Conservation (phyloP, 2,329 filamentous ascomycete genomes). For the Colletotrichum incanum region DNA sequence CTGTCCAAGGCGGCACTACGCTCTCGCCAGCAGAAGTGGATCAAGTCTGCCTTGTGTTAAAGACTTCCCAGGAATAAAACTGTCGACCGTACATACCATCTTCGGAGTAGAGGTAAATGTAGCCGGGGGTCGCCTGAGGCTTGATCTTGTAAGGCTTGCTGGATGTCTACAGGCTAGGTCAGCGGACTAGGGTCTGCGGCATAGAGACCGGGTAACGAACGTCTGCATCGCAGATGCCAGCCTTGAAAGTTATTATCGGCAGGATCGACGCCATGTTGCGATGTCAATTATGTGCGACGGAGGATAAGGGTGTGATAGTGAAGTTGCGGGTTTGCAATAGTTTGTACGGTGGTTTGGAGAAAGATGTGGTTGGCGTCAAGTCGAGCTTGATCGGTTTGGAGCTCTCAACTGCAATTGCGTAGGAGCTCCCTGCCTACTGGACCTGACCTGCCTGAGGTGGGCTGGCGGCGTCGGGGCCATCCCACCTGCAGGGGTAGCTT, state of each 20-base stretch:
- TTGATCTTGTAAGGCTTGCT: conserved; percentile 80
- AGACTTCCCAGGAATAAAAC: not conserved
- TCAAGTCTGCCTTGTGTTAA: conserved; percentile 72
- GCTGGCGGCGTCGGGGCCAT: conserved; percentile 14
- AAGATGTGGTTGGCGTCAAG: conserved; percentile 29
- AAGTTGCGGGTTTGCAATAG: conserved; percentile 10
- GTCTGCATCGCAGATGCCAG: conserved; percentile 88
- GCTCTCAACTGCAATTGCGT: conserved; percentile 41
- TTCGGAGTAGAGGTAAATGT: conserved; percentile 92
- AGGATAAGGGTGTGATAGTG: not conserved
- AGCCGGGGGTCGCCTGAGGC: conserved; percentile 81
- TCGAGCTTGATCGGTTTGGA: conserved; percentile 33
- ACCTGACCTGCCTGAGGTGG: conserved; percentile 25
- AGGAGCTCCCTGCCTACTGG: conserved; percentile 41
- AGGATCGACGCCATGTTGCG: conserved; percentile 79
- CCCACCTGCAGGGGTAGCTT: conserved; percentile 5
- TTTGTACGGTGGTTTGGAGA: conserved; percentile 21
- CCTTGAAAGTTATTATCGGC: conserved; percentile 96
- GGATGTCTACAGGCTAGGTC: conserved; percentile 55
- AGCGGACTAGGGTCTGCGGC: conserved; percentile 31
- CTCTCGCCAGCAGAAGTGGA: conserved; percentile 98
- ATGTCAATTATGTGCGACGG: conserved; percentile 23
- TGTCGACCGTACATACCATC: conserved; percentile 75
- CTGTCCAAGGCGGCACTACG: conserved; percentile 79
- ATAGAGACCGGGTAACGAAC: conserved; percentile 68